Conservation (phyloP, 441 rosid species). For the Melastoma candidum region DNA sequence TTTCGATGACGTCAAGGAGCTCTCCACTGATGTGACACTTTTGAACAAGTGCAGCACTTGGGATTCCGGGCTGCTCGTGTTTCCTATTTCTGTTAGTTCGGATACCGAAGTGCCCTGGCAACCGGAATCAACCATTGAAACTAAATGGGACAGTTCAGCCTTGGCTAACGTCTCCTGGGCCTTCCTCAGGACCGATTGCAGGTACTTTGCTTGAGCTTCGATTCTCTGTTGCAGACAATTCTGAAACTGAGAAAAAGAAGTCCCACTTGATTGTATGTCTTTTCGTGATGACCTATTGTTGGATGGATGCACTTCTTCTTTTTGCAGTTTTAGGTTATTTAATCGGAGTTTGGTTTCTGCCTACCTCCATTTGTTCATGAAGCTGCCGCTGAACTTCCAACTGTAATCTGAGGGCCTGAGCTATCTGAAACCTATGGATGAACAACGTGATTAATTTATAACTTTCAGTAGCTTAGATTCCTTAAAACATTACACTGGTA, state of each 20-base stretch:
- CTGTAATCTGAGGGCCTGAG: slow-evolving; percentile 78
- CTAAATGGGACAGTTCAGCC: slow-evolving; percentile 63
- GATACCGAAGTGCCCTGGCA: slow-evolving; percentile 53
- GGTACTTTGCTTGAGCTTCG: slow-evolving; percentile 95
- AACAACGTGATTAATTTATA: slow-evolving; percentile 13
- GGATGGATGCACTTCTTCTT: too few relatives aligned
- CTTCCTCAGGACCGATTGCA: slow-evolving; percentile 68
- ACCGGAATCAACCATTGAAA: slow-evolving; percentile 54
- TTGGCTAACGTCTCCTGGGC: slow-evolving; percentile 90
- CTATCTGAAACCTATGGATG: slow-evolving; percentile 55
- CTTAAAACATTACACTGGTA: slow-evolving; percentile 20
- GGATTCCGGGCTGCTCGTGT: slow-evolving; percentile 24
- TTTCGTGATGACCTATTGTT: background rate
- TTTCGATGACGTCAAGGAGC: slow-evolving; percentile 86
- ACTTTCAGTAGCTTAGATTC: slow-evolving; percentile 10
- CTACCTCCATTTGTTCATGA: slow-evolving; percentile 91
- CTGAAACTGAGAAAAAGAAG: slow-evolving; percentile 50
- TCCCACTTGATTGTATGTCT: slow-evolving; percentile 6
- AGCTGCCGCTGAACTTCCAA: slow-evolving; percentile 93
- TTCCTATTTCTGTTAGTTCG: slow-evolving; percentile 57
- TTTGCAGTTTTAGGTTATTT: too few relatives aligned
- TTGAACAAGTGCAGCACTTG: slow-evolving; percentile 23
- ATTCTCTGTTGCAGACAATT: slow-evolving; percentile 89
- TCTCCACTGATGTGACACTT: slow-evolving; percentile 59
- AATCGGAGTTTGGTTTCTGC: background rate